Percentiles rank a stretch among this genome's conserved stretches.
Conservation (phyloP, 352 stramenopile species). For the Globisporangium cylindrosporum region DNA sequence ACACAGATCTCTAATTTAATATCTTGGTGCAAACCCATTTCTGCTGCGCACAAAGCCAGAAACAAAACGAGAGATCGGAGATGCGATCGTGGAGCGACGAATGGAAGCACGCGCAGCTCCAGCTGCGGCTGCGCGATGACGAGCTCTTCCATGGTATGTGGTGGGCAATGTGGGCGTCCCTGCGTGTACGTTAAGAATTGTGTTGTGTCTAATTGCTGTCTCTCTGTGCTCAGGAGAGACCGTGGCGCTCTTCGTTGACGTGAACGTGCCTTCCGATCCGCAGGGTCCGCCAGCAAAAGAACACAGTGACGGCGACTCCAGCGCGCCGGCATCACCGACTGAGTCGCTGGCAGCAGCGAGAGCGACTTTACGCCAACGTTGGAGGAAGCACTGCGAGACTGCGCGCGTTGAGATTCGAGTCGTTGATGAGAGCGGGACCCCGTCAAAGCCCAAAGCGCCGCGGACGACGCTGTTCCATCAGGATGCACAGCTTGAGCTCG, state of each 20-base stretch:
- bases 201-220: neutral
- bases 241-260: conserved; percentile 37
- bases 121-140: conserved; percentile 46
- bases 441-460: conserved; percentile 9
- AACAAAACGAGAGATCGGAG: neutral
- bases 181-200: neutral
- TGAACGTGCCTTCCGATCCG: conserved; percentile 20
- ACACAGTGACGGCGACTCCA: neutral
- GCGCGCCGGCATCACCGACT: neutral
- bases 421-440: conserved; percentile 19
- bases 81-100: conserved; percentile 70
- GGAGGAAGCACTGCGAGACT: conserved; percentile 39
- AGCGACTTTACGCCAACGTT: conserved; percentile 26
- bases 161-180: neutral
- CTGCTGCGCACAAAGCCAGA: neutral
- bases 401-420: conserved; percentile 54
- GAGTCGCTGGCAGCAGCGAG: neutral
- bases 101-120: conserved; percentile 52
- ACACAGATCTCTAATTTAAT: neutral
- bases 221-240: conserved; percentile 31
- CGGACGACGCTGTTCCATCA: conserved; percentile 54
- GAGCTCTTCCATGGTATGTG: conserved; percentile 66
- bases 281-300: neutral
- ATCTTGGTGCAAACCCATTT: neutral
- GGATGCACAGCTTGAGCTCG: conserved; percentile 45